Evolutionary conservation across 345 rosid genomes (phyloP), one percentile per base, ranked within the genome.

Genomic region (Boechera retrofracta): DNA sequence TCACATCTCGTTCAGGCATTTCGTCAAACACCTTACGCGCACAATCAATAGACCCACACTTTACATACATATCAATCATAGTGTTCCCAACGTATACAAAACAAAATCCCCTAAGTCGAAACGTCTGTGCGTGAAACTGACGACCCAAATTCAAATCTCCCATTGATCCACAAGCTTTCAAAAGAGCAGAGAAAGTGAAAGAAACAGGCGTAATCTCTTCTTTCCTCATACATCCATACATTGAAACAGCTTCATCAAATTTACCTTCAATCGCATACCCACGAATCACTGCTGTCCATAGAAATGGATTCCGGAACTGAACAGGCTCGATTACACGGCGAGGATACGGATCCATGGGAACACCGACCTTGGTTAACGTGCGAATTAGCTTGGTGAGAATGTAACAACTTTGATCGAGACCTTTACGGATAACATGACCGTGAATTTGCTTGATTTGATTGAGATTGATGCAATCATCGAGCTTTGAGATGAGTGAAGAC

Each of bases 101-200:
- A n/a, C 70, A 80, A 72, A 88, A 89, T 2, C 95, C 94, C 1
- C 92, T 90, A 48, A 92, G 60, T 49, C 87, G 26, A 86, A 89
- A 73, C 72, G 86, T 81, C 83, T 94, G 98, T 8, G 81, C 86
- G 57, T 94, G 98, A 58, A 94, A 61, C 83, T 94, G 94, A 59
- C 71, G 66, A 54, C 95, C 95, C 69, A 90, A 80, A 52, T 48
- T 49, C 69, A 84, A 83, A 70, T 89, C 87, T 52, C 67, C 6
- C 10, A 53, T 65, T 7, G 67, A 76, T 0, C 85, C 76, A 18
- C 87, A 83, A 32, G 88, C 91, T 85, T 90, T 94, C 26, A 94
- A 79, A 73, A 91, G 82, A 61, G 97, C 92, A 0, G 97, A 77
- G 75, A 91, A 89, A 15, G 98, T 90, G 81, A 92, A 90, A 0